Base-by-base conservation (phyloP, 169 alveolate species). In the Eimeria necatrix region DNA sequence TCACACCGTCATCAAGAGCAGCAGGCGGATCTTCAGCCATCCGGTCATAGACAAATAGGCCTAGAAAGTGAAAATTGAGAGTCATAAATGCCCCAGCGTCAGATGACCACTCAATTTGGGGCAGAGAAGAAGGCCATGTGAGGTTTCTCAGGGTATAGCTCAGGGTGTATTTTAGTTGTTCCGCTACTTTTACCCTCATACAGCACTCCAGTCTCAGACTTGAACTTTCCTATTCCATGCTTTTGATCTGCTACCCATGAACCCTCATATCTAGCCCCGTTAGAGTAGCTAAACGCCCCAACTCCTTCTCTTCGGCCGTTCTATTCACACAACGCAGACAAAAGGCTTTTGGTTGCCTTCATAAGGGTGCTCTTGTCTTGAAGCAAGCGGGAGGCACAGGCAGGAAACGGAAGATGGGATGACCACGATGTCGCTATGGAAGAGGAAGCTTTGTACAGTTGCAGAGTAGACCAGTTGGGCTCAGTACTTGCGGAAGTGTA, bases 181-280 rank as follows among this genome's bases (percentile, higher is more conserved):
- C 41, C 41, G 41, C 41, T 32, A 32, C 41, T 4, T 12, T 83
- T 84, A 84, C 94, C 94, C 48, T 88, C 94, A 26, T 88, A 88
- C 41, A 88, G 6, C 22, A 73, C 61, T 46, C 94, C 94, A 14
- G 61, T 71, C 70, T 71, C 86, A 26, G 83, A 88, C 48, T 68
- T 88, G 86, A 70, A 88, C 26, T 56, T 64, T 48, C 94, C 94
- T 4, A 49, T n/a, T 70, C 94, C 94, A 48, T 88, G 94, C n/a
- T 88, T 88, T 20, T 49, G 74, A 70, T 71, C 86, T 18, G 81
- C 83, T 48, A 20, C 59, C 94, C 94, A 88, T 46, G 73, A 49
- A 18, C 94, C 94, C n/a, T 88, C 94, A 56, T 88, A 88, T 14
- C 86, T 56, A 56, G 87, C 86, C 41, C 94, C 94, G 41, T 88